A percentile compares a stretch with the other conserved stretches of the same genome.
These are phyloP conservation scores for Termitomyces sp. DNA, from an alignment of 768 basidiomycete genomes.

Conservation along the genomic window DNA sequence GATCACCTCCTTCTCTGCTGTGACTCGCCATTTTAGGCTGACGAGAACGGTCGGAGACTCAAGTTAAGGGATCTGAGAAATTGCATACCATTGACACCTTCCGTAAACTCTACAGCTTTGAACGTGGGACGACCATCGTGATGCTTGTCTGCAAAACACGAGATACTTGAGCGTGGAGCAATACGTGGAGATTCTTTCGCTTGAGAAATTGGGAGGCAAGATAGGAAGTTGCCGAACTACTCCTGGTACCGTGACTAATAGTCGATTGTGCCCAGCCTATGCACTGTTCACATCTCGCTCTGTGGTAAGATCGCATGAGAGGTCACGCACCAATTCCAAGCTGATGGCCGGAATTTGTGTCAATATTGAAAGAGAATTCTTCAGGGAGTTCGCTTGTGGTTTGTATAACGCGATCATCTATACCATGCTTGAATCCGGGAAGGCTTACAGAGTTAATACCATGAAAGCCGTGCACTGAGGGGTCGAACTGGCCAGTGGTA, in stretches of 20 bases:
- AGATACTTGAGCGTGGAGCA: slow-evolving; percentile 20
- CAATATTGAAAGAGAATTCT: slow-evolving; percentile 12
- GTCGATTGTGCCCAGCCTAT: slow-evolving; percentile 13
- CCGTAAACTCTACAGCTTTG: too few species aligned
- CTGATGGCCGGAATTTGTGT: slow-evolving; percentile 13
- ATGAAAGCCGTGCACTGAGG: slow-evolving; percentile 17
- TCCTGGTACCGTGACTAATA: slow-evolving; percentile 9
- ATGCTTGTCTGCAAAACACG: slow-evolving; percentile 12
- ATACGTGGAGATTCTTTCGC: slow-evolving; percentile 23
- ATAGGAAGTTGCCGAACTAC: slow-evolving; percentile 18
- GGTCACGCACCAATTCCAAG: slow-evolving; percentile 37
- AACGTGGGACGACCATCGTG: not conserved
- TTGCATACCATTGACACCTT: too few species aligned
- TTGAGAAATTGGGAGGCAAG: too few species aligned
- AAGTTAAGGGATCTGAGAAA: too few species aligned
- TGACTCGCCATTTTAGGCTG: too few species aligned
- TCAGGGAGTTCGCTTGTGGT: slow-evolving; percentile 28
- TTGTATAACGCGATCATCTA: slow-evolving; percentile 30
- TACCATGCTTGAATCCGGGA: slow-evolving; percentile 19
- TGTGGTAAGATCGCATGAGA: too few species aligned
- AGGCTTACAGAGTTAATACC: slow-evolving; percentile 26
- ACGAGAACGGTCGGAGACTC: too few species aligned
- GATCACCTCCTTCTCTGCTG: too few species aligned
- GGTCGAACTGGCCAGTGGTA: slow-evolving; percentile 25
- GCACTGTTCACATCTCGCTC: slow-evolving; percentile 9